Conservation (phyloP, 1,284 basidiomycete genomes). For the Prillingera fragicola region DNA sequence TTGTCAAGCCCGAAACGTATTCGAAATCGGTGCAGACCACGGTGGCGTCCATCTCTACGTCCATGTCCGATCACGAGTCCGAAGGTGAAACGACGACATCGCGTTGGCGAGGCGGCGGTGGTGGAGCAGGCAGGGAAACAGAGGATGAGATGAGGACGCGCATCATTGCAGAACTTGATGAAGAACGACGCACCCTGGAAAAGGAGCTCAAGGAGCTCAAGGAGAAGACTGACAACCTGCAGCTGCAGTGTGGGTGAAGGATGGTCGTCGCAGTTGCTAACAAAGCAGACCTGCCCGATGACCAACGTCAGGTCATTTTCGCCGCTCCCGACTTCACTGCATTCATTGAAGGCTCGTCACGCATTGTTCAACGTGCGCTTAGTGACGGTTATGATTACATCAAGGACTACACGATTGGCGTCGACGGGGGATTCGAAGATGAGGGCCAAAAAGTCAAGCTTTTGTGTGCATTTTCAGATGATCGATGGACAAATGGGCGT, state of each 20-base stretch:
- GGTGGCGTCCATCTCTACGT: constrained; percentile 24
- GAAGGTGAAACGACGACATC: too few species aligned
- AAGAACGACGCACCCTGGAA: constrained; percentile 62
- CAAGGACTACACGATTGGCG: constrained; percentile 83
- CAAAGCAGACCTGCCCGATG: constrained; percentile 71
- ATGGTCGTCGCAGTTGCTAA: not conserved
- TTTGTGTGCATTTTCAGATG: constrained; percentile 82
- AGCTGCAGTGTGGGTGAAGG: constrained; percentile 32
- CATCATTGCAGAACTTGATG: constrained; percentile 53
- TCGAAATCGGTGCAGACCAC: constrained; percentile 91
- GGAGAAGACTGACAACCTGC: constrained; percentile 65
- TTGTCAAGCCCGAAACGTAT: constrained; percentile 55
- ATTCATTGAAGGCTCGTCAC: constrained; percentile 91
- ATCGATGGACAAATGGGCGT: constrained; percentile 79
- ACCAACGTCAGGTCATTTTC: constrained; percentile 74
- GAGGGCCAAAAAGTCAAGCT: constrained; percentile 82
- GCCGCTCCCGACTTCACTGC: constrained; percentile 81
- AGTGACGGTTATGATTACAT: constrained; percentile 96
- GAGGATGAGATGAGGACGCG: constrained; percentile 71
- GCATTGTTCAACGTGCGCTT: constrained; percentile 91
- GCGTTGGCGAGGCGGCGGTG: constrained; percentile 6
- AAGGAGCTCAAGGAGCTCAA: constrained; percentile 75
- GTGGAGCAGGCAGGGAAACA: constrained; percentile 49
- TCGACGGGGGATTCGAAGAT: constrained; percentile 69
- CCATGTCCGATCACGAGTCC: constrained; percentile 48